Conservation (phyloP, 345 rosid species). For the Raphanus sativus region DNA sequence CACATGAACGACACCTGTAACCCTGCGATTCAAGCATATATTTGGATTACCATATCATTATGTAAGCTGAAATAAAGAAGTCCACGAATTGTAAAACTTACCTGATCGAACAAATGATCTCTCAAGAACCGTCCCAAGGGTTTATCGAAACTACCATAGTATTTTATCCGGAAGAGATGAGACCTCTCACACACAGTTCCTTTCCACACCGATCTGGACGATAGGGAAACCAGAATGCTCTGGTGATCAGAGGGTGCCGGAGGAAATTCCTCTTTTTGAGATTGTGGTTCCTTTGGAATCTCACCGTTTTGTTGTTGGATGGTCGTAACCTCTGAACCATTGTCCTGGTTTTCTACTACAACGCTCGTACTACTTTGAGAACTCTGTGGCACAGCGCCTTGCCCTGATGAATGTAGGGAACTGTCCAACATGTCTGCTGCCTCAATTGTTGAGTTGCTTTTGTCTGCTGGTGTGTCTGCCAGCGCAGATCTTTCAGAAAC, state of each 20-base stretch:
- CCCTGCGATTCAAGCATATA: constrained; percentile 44
- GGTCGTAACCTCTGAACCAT: constrained; percentile 43
- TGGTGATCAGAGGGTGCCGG: constrained; percentile 95
- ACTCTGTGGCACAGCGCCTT: constrained; percentile 33
- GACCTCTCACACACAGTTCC: constrained; percentile 96
- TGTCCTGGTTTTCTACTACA: constrained; percentile 36
- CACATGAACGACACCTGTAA: constrained; percentile 74
- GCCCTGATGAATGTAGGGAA: constrained; percentile 31
- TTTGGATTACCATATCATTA: background rate
- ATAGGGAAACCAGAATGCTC: constrained; percentile 94
- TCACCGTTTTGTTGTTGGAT: constrained; percentile 45
- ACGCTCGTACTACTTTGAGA: constrained; percentile 36
- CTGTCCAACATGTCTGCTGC: constrained; percentile 35
- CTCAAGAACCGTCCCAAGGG: constrained; percentile 94
- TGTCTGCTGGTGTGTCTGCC: no score
- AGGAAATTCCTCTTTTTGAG: constrained; percentile 79
- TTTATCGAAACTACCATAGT: constrained; percentile 93
- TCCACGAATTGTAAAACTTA: constrained; percentile 31
- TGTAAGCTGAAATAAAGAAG: constrained; percentile 7
- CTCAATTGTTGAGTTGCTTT: constrained; percentile 31
- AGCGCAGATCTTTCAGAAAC: constrained; percentile 41
- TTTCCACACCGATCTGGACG: constrained; percentile 97
- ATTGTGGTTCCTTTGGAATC: constrained; percentile 48
- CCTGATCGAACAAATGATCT: constrained; percentile 93
- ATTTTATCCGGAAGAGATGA: constrained; percentile 92